Conservation (phyloP, 2,329 filamentous ascomycete genomes). For the Clarireedia monteithiana region DNA sequence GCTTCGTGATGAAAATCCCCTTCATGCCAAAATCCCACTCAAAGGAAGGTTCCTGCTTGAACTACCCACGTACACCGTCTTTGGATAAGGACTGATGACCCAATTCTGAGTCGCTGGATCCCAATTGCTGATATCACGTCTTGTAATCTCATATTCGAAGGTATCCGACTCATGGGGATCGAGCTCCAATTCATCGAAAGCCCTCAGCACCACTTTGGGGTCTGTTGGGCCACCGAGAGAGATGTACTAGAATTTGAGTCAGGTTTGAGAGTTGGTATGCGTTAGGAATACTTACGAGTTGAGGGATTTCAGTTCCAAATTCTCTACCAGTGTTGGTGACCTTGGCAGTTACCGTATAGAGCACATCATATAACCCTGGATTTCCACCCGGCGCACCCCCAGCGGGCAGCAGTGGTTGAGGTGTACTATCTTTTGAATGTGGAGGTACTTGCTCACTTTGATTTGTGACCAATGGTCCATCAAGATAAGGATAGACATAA, state of each 20-base stretch:
- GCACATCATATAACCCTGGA: conserved; percentile 44
- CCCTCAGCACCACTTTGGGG: conserved; percentile 58
- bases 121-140: conserved; percentile 85
- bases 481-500: conserved; percentile 52
- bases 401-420: conserved; percentile 39
- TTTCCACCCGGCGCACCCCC: conserved; percentile 48
- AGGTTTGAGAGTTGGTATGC: neutral
- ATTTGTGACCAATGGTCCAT: conserved; percentile 27
- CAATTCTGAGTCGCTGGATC: conserved; percentile 72
- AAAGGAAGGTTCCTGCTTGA: conserved; percentile 21
- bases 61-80: conserved; percentile 28
- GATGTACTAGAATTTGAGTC: conserved; percentile 52
- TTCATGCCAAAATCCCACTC: conserved; percentile 34
- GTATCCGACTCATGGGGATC: conserved; percentile 55
- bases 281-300: conserved; percentile 32
- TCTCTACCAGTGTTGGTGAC: conserved; percentile 48
- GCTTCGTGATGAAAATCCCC: too few species aligned
- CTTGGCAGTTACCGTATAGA: conserved; percentile 45
- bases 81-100: conserved; percentile 39
- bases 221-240: conserved; percentile 72
- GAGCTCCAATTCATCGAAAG: conserved; percentile 72
- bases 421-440: conserved; percentile 35
- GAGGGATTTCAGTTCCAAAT: conserved; percentile 48
- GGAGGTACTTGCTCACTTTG: conserved; percentile 36
- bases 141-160: conserved; percentile 64